Evolutionary conservation across 1,284 basidiomycete genomes (phyloP).

Genomic region (Apiotrichum porosum): DNA sequence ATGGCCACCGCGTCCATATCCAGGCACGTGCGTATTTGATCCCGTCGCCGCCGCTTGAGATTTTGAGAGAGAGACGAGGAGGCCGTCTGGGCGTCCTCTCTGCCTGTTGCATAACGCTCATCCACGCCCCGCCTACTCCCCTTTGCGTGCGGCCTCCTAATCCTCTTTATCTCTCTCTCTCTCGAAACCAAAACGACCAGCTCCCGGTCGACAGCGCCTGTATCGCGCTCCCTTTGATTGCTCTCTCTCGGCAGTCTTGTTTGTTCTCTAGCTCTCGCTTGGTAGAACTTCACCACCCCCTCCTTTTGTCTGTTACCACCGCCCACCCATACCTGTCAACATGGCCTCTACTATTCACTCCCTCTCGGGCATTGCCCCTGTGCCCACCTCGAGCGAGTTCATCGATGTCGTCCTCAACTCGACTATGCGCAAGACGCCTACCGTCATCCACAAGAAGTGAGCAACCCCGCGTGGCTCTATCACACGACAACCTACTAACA

Average conservation of each 20-base stretch:
- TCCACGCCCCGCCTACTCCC: no score
- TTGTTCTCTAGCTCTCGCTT: no score
- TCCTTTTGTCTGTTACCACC: background rate
- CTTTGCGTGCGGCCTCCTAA: no score
- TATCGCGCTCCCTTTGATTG: background rate
- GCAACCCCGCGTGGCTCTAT: conserved; percentile 18
- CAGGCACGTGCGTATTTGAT: background rate
- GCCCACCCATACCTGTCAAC: conserved; percentile 1
- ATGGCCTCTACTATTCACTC: conserved; percentile 52
- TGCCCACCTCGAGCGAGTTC: conserved; percentile 91
- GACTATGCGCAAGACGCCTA: conserved; percentile 84
- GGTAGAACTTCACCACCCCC: background rate
- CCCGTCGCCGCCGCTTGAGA: background rate
- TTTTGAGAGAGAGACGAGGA: background rate
- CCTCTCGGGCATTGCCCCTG: conserved; percentile 92
- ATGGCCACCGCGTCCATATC: background rate
- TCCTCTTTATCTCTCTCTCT: background rate
- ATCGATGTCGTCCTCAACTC: conserved; percentile 92
- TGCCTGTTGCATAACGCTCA: no score
- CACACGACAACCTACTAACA: conserved; percentile 59
- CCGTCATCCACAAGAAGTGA: conserved; percentile 88
- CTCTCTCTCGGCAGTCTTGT: no score
- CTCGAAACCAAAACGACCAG: background rate
- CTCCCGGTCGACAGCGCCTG: no score
- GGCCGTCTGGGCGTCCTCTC: conserved; percentile 1